Evolutionary conservation across 345 rosid genomes (phyloP).

Genomic region (Corchorus capsularis): DNA sequence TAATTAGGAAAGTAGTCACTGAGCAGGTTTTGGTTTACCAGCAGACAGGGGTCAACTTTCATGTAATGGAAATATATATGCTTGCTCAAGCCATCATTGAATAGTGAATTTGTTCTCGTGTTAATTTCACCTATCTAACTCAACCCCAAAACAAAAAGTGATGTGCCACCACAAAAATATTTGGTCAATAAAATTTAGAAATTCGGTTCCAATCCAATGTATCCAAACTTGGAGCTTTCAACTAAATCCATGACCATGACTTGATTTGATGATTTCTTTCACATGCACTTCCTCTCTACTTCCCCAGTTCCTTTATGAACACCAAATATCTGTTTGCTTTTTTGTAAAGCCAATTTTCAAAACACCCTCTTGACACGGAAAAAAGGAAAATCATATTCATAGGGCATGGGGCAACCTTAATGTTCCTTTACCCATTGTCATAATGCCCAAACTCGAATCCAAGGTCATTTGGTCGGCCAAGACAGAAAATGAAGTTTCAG

Average conservation of each 20-base stretch:
- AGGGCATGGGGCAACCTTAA: background rate
- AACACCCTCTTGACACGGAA: background rate
- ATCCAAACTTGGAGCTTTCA: background rate
- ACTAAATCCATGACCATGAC: background rate
- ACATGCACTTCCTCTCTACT: background rate
- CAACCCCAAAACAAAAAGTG: background rate
- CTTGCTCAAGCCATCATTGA: slow-evolving; percentile 14
- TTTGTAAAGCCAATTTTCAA: background rate
- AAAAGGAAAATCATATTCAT: background rate
- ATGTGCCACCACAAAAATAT: background rate
- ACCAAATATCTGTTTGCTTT: background rate
- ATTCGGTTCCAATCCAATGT: background rate
- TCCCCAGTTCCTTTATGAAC: background rate
- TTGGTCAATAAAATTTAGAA: background rate
- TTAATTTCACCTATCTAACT: slow-evolving; percentile 14
- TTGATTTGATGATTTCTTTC: background rate
- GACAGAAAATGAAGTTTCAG: background rate
- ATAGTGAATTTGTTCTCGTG: background rate
- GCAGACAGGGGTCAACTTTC: slow-evolving; percentile 12
- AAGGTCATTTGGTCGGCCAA: background rate
- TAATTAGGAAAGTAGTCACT: slow-evolving; percentile 17
- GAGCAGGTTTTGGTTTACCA: background rate
- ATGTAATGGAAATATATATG: background rate
- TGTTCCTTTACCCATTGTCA: too few relatives aligned
- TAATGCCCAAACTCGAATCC: background rate